Base-by-base conservation (phyloP, 1,139 yeast genomes). In the Pichia norvegensis region DNA sequence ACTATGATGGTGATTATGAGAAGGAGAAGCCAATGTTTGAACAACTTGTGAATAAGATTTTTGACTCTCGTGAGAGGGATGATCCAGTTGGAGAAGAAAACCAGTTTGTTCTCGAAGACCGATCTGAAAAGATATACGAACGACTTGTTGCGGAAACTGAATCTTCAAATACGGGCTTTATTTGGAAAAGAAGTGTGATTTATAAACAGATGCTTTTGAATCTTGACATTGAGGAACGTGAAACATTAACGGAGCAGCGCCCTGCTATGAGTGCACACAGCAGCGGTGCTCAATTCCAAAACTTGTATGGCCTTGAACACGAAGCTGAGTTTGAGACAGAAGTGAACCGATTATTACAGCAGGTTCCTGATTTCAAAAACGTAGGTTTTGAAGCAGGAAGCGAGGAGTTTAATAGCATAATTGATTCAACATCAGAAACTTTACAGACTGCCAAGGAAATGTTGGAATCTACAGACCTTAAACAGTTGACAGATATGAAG, bases 101-200 rank as follows among this genome's bases (percentile, higher is more conserved):
- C n/a, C 17, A 19, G n/a, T 35, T 35, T 20, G 37, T 20, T 9
- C 46, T 61, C 29, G 48, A 52, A 36, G 58, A 55, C 11, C 49
- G 65, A 46, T 52, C 58, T 22, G 27, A 33, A 8, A 51, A 49
- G 19, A 51, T 61, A 13, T 58, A 52, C 41, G 43, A 51, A 9
- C 49, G 60, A 35, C 31, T 51, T 5, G 42, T 57, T 17, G 45
- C 52, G 3, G 58, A 59, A 35, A 58, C 57, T 16, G 60, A 61
- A 5, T 40, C 40, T 6, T 49, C 47, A 5, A 23, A 53, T 23
- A 50, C 47, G 17, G 55, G 52, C 29, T 48, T 58, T 17, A 57
- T 59, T 20, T 63, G 67, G 67, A 62, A 56, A 37, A 54, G 50
- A 23, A 60, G 64, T 19, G 41, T 56, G 14, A 55, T 62, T 19